Evolutionary conservation across 148 eudicot species (phyloP), one percentile per base, ranked within the genome.

Genomic region (Vaccinium myrtillus): DNA sequence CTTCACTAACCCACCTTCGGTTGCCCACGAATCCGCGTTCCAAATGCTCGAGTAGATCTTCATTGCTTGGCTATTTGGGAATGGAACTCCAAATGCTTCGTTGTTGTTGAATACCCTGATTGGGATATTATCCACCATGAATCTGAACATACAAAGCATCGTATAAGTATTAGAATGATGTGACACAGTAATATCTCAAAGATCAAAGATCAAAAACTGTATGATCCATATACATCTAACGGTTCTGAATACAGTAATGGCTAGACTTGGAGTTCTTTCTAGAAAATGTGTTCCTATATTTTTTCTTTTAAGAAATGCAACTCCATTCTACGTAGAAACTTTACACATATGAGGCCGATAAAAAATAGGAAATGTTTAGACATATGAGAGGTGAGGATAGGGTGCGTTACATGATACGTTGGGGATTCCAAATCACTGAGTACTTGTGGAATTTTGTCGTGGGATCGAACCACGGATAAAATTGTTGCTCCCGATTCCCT

Each of bases 11-110:
- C 82, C 82, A 6, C 86, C 86, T 51, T 78, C 53, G 7, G 86
- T 84, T n/a, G 82, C 82, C 86, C 86, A 84, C 46, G 69, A 61
- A 23, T 84, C 86, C 1, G 65, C 86, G 11, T 67, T 63, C 86
- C 86, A 84, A 19, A 84, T 50, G 75, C 86, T 84, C 6, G 82
- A 70, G 75, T 78, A 84, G 0, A 78, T n/a, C 21, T 81, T 78
- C 82, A 84, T 84, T 8, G 86, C 8, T 36, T 84, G 77, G 69
- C 30, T 77, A 19, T 65, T 84, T 0, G 86, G 86, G 77, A 50
- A 84, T 3, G 77, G 46, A n/a, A 84, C 81, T 1, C 82, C 86
- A 15, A 67, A 53, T 1, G 77, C 82, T 69, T 84, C 53, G 36
- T 69, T 67, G 43, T 84, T 84, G 43, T 79, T 5, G 54, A 79